phyloP scores from a whole-genome alignment of 2,329 filamentous ascomycete species.

The Truncatella angustata region DNA sequence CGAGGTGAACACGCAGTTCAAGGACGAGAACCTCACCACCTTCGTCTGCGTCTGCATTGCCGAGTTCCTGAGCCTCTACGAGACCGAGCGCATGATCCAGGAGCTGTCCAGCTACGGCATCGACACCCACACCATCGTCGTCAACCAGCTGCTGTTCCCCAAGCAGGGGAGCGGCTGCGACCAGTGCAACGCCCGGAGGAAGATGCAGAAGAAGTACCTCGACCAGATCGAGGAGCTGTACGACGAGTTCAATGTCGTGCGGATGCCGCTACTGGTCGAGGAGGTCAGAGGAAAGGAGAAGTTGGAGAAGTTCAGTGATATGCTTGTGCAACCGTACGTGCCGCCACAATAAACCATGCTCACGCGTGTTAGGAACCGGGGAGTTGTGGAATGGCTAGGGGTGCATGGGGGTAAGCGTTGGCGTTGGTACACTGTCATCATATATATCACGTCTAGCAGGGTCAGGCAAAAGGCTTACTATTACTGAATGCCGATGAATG shows the following conservation, averaged over 20 bases:
- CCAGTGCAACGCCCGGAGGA: slow-evolving; percentile 89
- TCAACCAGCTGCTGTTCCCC: slow-evolving; percentile 96
- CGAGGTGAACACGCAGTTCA: slow-evolving; percentile 98
- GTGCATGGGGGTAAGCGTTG: background rate
- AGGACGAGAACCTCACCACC: slow-evolving; percentile 90
- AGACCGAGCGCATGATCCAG: slow-evolving; percentile 99
- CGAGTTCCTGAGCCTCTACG: slow-evolving; percentile 94
- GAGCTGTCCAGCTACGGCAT: slow-evolving; percentile 91
- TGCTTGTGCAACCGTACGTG: slow-evolving; percentile 75
- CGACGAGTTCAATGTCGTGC: slow-evolving; percentile 98
- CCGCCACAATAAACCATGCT: slow-evolving; percentile 50
- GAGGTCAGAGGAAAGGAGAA: slow-evolving; percentile 95
- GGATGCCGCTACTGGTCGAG: slow-evolving; percentile 94
- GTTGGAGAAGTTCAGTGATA: slow-evolving; percentile 84
- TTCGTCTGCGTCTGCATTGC: slow-evolving; percentile 99
- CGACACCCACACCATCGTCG: slow-evolving; percentile 95
- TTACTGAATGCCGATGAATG: too few relatives aligned
- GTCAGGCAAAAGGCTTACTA: background rate
- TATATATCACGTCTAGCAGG: background rate
- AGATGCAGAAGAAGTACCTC: slow-evolving; percentile 99
- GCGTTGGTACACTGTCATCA: background rate
- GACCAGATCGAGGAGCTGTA: slow-evolving; percentile 99
- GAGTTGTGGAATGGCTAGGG: background rate
- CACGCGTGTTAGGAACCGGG: too few relatives aligned
- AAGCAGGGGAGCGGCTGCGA: slow-evolving; percentile 82